These are phyloP conservation scores for Plasmodium gonderi DNA, from an alignment of 169 alveolate species.

Conservation along the genomic window DNA sequence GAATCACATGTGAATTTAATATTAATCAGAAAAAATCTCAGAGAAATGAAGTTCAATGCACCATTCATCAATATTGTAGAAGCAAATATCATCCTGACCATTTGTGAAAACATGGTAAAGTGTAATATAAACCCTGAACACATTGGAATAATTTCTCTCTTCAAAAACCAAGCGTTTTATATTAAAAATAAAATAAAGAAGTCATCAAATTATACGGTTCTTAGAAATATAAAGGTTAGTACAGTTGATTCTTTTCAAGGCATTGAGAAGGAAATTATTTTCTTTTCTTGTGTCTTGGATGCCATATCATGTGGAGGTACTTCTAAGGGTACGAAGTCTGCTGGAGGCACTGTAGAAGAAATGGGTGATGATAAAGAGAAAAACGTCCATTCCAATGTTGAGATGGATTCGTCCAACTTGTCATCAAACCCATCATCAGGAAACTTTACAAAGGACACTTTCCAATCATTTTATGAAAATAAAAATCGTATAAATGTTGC, in stretches of 20 bases:
- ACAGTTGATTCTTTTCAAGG: conserved; percentile 77
- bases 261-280: conserved; percentile 47
- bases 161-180: conserved; percentile 11
- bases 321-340: neutral
- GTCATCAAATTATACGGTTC: neutral
- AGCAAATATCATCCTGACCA: conserved; percentile 45
- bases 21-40: conserved; percentile 1
- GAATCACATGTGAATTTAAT: conserved; percentile 25
- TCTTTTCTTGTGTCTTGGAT: conserved; percentile 40
- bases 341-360: neutral
- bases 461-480: conserved; percentile 31
- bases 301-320: neutral
- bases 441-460: neutral
- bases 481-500: conserved; percentile 71
- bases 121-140: conserved; percentile 31
- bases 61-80: conserved; percentile 14
- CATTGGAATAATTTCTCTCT: conserved; percentile 28
- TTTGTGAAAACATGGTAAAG: conserved; percentile 61
- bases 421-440: no score
- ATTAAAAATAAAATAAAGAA: conserved; percentile 8
- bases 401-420: no score
- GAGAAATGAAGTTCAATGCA: neutral
- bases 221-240: conserved; percentile 40
- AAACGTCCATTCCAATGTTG: no score
- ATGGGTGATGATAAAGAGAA: neutral